A percentile compares a stretch with the other conserved stretches of the same genome.
These are phyloP conservation scores for Backusella tarrabulga DNA, from an alignment of 192 early-diverging fungal genomes.

Conservation along the genomic window DNA sequence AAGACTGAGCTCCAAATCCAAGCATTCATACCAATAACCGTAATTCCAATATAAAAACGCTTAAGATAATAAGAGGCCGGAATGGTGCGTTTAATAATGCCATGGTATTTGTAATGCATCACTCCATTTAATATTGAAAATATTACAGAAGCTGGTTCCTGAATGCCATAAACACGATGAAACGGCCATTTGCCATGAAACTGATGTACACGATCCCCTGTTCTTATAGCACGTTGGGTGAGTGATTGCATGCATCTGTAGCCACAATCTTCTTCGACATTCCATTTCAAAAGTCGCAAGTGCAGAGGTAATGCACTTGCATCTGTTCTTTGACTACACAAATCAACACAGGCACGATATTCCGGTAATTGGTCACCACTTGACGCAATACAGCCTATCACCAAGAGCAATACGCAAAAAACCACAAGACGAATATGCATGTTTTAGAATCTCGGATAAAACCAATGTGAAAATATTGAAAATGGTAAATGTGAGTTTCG, in stretches of 20 bases:
- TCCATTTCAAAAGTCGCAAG: slow-evolving; percentile 71
- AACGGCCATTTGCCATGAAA: slow-evolving; percentile 99
- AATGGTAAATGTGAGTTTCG: neutral
- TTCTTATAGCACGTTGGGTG: slow-evolving; percentile 48
- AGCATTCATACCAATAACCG: slow-evolving; percentile 62
- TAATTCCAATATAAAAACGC: slow-evolving; percentile 55
- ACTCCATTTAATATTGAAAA: slow-evolving; percentile 88
- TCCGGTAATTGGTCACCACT: slow-evolving; percentile 5
- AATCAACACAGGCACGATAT: slow-evolving; percentile 8
- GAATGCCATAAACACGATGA: slow-evolving; percentile 77
- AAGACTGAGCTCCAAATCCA: slow-evolving; percentile 95
- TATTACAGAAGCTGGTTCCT: slow-evolving; percentile 94
- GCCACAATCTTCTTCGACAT: slow-evolving; percentile 76
- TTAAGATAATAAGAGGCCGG: slow-evolving; percentile 57
- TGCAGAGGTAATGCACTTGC: neutral
- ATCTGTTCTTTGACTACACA: neutral
- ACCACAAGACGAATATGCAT: neutral
- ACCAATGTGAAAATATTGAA: too few relatives aligned
- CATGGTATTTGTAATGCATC: slow-evolving; percentile 66
- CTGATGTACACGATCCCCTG: slow-evolving; percentile 62
- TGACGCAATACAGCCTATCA: neutral
- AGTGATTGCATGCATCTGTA: slow-evolving; percentile 87
- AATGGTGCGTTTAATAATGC: slow-evolving; percentile 42
- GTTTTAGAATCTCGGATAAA: neutral
- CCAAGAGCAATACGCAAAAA: neutral